Conservation (phyloP, 305 asterid genomes). For the Fraxinus latifolia region DNA sequence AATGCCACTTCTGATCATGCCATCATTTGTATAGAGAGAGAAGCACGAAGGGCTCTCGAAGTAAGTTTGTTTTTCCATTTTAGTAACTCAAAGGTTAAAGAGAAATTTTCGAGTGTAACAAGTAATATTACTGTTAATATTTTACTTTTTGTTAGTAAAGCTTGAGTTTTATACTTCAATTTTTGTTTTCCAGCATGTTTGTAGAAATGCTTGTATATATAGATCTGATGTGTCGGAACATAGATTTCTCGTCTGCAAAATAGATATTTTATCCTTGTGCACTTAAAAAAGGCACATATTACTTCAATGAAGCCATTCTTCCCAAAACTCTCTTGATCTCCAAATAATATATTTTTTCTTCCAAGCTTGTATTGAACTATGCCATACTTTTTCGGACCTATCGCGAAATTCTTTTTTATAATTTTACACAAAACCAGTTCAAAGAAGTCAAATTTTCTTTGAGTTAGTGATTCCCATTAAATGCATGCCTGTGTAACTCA, state of each 20-base stretch:
- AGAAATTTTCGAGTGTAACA: neutral
- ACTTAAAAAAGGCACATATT: neutral
- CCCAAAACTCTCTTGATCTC: neutral
- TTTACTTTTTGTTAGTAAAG: neutral
- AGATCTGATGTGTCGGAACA: neutral
- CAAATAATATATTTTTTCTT: neutral
- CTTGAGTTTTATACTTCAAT: neutral
- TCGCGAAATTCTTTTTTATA: neutral
- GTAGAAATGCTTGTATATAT: neutral
- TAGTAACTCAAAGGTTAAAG: neutral
- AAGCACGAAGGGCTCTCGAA: conserved; percentile 65
- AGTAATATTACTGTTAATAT: neutral
- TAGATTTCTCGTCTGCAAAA: neutral
- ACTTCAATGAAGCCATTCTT: neutral
- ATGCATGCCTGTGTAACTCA: neutral
- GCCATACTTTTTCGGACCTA: neutral
- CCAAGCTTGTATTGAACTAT: neutral
- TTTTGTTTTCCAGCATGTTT: neutral
- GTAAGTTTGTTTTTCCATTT: conserved; percentile 44
- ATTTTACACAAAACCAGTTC: neutral
- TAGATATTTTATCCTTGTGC: neutral
- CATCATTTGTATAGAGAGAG: conserved; percentile 79
- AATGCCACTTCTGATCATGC: conserved; percentile 89
- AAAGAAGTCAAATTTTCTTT: neutral
- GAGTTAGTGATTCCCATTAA: neutral